A percentile compares a stretch with the other conserved stretches of the same genome.
These are phyloP conservation scores for Lachnellula cervina DNA, from an alignment of 2,329 filamentous ascomycete species.

Conservation along the genomic window DNA sequence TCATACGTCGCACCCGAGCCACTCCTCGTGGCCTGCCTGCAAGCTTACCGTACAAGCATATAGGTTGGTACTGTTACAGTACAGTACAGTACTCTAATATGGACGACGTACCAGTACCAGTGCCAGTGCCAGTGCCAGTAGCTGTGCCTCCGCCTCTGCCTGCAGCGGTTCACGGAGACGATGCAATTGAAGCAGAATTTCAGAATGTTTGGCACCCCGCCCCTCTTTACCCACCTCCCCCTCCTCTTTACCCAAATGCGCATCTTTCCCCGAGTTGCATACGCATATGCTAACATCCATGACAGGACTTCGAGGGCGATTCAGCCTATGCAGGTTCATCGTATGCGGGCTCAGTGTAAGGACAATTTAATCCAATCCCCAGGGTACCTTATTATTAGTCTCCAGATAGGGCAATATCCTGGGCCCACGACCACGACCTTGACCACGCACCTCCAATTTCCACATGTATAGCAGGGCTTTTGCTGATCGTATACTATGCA, in stretches of 20 bases:
- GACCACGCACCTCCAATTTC: too few relatives aligned
- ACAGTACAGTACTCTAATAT: too few relatives aligned
- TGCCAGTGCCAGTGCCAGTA: too few relatives aligned
- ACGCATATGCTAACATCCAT: not conserved
- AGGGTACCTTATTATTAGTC: not conserved
- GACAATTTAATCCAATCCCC: not conserved
- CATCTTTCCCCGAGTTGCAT: not conserved
- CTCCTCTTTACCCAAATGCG: not conserved
- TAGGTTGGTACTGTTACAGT: too few relatives aligned
- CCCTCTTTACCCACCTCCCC: not conserved
- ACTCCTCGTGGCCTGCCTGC: too few relatives aligned
- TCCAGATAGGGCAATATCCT: not conserved
- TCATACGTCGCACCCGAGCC: too few relatives aligned
- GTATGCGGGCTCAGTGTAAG: conserved; percentile 16
- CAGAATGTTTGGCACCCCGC: conserved; percentile 3
- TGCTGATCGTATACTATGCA: not conserved
- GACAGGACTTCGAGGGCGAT: conserved; percentile 16
- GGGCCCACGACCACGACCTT: not conserved
- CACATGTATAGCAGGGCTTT: not conserved
- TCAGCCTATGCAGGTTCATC: conserved; percentile 17
- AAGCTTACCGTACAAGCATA: too few relatives aligned
- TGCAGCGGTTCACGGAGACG: conserved; percentile 2
- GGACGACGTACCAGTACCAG: too few relatives aligned
- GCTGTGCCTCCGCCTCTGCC: too few relatives aligned
- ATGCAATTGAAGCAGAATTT: conserved; percentile 6